Evolutionary conservation across 2,329 filamentous ascomycete genomes (phyloP).

Genomic region (Westerdykella sp.): DNA sequence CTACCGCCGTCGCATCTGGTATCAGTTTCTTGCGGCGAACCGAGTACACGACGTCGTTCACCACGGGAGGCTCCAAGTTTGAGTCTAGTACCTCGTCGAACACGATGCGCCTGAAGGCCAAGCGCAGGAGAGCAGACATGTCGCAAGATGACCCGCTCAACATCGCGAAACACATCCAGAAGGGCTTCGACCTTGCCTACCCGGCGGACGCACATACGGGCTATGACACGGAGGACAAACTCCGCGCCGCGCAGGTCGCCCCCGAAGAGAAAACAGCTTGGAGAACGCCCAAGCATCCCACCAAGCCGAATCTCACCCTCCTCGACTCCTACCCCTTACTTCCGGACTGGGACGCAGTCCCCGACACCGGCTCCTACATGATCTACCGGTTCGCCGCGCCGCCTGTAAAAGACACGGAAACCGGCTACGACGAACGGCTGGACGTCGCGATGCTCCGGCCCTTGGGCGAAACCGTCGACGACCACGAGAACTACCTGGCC

Average conservation of each 20-base stretch:
- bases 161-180: slow-evolving; percentile 55
- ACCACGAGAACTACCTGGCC: slow-evolving; percentile 46
- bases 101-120: slow-evolving; percentile 37
- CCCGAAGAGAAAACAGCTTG: slow-evolving; percentile 54
- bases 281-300: slow-evolving; percentile 54
- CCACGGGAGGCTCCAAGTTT: slow-evolving; percentile 37
- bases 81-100: slow-evolving; percentile 48
- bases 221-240: slow-evolving; percentile 53
- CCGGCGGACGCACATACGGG: slow-evolving; percentile 60
- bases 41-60: slow-evolving; percentile 73
- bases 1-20: slow-evolving; percentile 60
- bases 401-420: slow-evolving; percentile 45
- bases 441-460: slow-evolving; percentile 55
- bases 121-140: slow-evolving; percentile 32
- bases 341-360: slow-evolving; percentile 55
- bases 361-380: slow-evolving; percentile 54
- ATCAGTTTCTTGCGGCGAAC: slow-evolving; percentile 94
- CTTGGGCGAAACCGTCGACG: slow-evolving; percentile 47
- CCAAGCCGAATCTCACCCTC: slow-evolving; percentile 51
- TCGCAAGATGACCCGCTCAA: slow-evolving; percentile 54
- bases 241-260: slow-evolving; percentile 50
- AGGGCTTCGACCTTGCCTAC: slow-evolving; percentile 60
- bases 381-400: slow-evolving; percentile 57
- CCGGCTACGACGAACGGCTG: slow-evolving; percentile 52
- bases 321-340: slow-evolving; percentile 56